Evolutionary conservation across 2,329 filamentous ascomycete genomes (phyloP).

Genomic region (Pezizomycotina sp.): DNA sequence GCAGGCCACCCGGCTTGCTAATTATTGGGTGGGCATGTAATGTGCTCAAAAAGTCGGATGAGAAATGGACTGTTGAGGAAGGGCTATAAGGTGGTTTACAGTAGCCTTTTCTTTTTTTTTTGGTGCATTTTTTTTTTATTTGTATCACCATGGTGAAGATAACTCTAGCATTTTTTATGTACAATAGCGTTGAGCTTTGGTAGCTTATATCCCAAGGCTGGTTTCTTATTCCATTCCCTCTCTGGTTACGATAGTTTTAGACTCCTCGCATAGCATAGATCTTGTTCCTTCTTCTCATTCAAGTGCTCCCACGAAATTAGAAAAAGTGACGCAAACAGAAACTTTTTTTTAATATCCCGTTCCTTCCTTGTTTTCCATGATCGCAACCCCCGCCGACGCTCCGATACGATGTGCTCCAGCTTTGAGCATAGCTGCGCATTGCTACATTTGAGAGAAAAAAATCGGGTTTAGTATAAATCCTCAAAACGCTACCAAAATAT

Average conservation of each 20-base stretch:
- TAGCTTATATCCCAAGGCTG: not conserved
- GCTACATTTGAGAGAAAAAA: not conserved
- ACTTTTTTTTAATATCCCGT: conserved; percentile 8
- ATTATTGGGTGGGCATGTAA: conserved; percentile 75
- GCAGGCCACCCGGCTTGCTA: conserved; percentile 70
- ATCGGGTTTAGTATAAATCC: not conserved
- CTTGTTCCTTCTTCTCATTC: too few species aligned
- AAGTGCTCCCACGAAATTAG: too few species aligned
- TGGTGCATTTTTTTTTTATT: not conserved
- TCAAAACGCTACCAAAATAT: not conserved
- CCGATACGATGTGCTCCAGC: conserved; percentile 25
- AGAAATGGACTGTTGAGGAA: conserved; percentile 70
- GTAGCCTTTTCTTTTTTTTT: too few species aligned
- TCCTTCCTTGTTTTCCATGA: conserved; percentile 10
- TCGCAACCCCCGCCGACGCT: conserved; percentile 19
- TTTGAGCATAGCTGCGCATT: conserved; percentile 19
- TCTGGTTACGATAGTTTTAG: too few species aligned
- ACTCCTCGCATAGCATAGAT: too few species aligned
- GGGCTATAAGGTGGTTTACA: too few species aligned
- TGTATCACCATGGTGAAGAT: not conserved
- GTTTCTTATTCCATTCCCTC: too few species aligned
- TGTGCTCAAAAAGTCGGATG: conserved; percentile 42
- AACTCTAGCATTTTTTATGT: not conserved
- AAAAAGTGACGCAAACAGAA: too few species aligned
- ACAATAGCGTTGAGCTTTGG: not conserved